A percentile compares a stretch with the other conserved stretches of the same genome.
These are phyloP conservation scores for Nakazawaea pomicola DNA, from an alignment of 805 yeast genomes.

Conservation along the genomic window DNA sequence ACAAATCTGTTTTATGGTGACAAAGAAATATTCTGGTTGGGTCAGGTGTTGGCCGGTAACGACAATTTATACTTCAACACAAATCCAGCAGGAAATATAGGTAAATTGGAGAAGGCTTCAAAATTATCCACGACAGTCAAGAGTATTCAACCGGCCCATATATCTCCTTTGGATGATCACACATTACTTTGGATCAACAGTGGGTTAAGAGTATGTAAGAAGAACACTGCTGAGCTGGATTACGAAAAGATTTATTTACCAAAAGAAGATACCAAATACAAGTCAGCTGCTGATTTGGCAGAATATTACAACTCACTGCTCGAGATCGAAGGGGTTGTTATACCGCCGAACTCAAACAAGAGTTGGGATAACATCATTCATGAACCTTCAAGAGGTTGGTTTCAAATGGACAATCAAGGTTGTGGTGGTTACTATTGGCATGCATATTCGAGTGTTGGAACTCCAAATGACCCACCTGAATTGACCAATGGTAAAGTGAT, in stretches of 20 bases:
- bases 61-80: slow-evolving; percentile 46
- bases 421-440: slow-evolving; percentile 59
- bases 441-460: slow-evolving; percentile 55
- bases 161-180: slow-evolving; percentile 41
- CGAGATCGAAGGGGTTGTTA: slow-evolving; percentile 29
- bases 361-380: slow-evolving; percentile 53
- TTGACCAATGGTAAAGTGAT: slow-evolving; percentile 41
- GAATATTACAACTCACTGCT: slow-evolving; percentile 34
- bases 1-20: slow-evolving; percentile 67
- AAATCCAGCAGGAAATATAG: slow-evolving; percentile 53
- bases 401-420: slow-evolving; percentile 12
- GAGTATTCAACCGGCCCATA: slow-evolving; percentile 56
- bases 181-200: slow-evolving; percentile 65
- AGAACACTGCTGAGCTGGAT: slow-evolving; percentile 29
- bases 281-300: slow-evolving; percentile 24
- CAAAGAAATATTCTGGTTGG: slow-evolving; percentile 74
- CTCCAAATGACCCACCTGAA: slow-evolving; percentile 31
- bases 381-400: slow-evolving; percentile 13
- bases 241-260: slow-evolving; percentile 30
- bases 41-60: slow-evolving; percentile 53
- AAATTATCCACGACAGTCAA: slow-evolving; percentile 2
- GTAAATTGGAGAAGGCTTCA: slow-evolving; percentile 23
- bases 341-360: slow-evolving; percentile 54
- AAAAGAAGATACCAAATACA: slow-evolving; percentile 18
- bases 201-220: slow-evolving; percentile 58